phyloP scores from a whole-genome alignment of 2,329 filamentous ascomycete genomes.

The Tolypocladium sp. region DNA sequence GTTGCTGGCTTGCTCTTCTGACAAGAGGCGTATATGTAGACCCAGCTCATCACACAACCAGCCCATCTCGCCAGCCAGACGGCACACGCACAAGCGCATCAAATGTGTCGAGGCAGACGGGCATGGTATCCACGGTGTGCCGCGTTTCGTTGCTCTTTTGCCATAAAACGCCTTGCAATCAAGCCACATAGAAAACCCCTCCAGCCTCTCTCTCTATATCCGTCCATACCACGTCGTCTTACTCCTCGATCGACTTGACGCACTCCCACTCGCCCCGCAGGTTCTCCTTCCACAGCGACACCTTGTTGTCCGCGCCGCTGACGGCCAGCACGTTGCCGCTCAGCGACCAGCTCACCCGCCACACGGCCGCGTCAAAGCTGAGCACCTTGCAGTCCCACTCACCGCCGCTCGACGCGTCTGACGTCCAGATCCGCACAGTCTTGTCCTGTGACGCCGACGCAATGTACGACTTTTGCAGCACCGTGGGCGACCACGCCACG shows the following conservation, averaged over 20 bases:
- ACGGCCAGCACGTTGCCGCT: constrained; percentile 95
- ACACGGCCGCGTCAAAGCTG: constrained; percentile 80
- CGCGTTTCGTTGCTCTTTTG: constrained; percentile 10
- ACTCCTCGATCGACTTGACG: constrained; percentile 94
- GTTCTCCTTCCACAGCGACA: constrained; percentile 98
- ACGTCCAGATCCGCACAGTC: constrained; percentile 95
- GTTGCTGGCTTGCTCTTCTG: background rate
- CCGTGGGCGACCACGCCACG: constrained; percentile 92
- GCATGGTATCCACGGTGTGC: background rate
- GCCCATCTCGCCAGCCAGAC: background rate
- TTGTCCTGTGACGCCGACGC: constrained; percentile 93
- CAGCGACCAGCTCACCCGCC: constrained; percentile 96
- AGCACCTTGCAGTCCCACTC: constrained; percentile 83
- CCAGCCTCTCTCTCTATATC: background rate
- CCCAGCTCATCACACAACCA: background rate
- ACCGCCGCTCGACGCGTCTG: constrained; percentile 48
- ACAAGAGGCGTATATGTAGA: background rate
- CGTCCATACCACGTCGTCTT: constrained; percentile 12
- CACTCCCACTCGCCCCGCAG: constrained; percentile 94
- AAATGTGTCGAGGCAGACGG: background rate
- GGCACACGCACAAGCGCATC: background rate
- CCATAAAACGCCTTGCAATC: constrained; percentile 25
- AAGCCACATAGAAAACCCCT: background rate
- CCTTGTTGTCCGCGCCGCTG: constrained; percentile 90
- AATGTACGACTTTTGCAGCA: constrained; percentile 93